phyloP scores from a whole-genome alignment of 805 yeast genomes.

The Kluyveromyces lactis region DNA sequence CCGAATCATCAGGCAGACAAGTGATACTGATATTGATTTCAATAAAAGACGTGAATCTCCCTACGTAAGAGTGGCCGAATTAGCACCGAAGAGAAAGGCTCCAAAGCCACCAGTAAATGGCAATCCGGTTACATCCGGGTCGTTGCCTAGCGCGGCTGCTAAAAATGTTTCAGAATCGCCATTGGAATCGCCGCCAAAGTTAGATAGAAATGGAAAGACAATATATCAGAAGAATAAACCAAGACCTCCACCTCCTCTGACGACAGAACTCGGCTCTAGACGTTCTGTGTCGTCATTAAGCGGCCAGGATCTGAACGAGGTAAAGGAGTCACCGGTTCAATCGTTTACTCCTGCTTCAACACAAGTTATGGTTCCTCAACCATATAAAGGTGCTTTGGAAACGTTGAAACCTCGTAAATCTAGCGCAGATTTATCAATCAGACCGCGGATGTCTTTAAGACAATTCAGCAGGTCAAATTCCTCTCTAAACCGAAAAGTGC shows the following conservation, averaged over 20 bases:
- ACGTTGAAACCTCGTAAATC: constrained; percentile 8
- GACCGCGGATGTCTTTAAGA: constrained; percentile 10
- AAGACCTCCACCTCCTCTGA: constrained; percentile 16
- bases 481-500: constrained; percentile 13
- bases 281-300: background rate
- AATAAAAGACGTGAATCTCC: constrained; percentile 75
- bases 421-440: constrained; percentile 10
- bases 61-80: constrained; percentile 39
- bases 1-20: constrained; percentile 54
- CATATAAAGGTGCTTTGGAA: constrained; percentile 29
- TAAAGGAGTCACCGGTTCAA: constrained; percentile 20
- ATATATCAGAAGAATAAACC: constrained; percentile 8
- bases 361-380: constrained; percentile 36
- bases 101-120: constrained; percentile 53
- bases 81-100: constrained; percentile 63
- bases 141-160: background rate
- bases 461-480: constrained; percentile 19
- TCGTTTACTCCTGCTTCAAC: constrained; percentile 38
- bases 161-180: background rate
- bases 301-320: background rate
- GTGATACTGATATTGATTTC: constrained; percentile 70
- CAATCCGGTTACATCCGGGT: constrained; percentile 12
- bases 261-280: background rate
- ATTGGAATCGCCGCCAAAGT: constrained; percentile 6
- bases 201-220: constrained; percentile 14